Percentiles rank a stretch among this genome's conserved stretches.
These are phyloP conservation scores for Paecilomyces sp. DNA, from an alignment of 2,329 filamentous ascomycete species.

Conservation along the genomic window DNA sequence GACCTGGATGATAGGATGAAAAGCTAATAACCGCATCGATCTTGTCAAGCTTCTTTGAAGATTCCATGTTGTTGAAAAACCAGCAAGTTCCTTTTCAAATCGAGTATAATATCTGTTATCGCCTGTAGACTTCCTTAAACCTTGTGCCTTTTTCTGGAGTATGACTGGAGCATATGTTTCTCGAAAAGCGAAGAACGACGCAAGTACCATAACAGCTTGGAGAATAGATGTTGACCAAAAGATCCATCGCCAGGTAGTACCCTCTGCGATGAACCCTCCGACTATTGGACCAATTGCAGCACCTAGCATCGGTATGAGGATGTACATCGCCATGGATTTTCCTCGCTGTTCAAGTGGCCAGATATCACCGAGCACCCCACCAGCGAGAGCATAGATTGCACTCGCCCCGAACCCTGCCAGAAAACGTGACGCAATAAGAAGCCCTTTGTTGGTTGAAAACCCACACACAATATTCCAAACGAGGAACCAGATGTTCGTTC, in stretches of 20 bases:
- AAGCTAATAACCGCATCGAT: background rate
- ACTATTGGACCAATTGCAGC: slow-evolving; percentile 50
- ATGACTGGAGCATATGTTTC: background rate
- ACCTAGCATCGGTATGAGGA: slow-evolving; percentile 30
- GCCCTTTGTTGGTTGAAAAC: slow-evolving; percentile 37
- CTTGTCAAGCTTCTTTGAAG: background rate
- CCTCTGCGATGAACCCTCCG: slow-evolving; percentile 52
- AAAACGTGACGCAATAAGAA: slow-evolving; percentile 46
- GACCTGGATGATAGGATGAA: background rate
- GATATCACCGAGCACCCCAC: slow-evolving; percentile 42
- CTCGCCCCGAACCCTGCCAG: slow-evolving; percentile 46
- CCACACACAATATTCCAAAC: slow-evolving; percentile 46
- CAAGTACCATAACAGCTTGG: slow-evolving; percentile 6
- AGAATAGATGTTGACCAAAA: slow-evolving; percentile 7
- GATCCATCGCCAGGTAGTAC: slow-evolving; percentile 18
- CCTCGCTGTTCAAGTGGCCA: slow-evolving; percentile 53
- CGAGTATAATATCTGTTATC: background rate
- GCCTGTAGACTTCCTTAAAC: background rate
- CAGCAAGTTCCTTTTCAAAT: background rate
- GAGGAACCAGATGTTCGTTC: slow-evolving; percentile 42
- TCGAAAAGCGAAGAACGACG: background rate
- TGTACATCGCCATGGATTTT: slow-evolving; percentile 52
- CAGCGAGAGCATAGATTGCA: slow-evolving; percentile 31
- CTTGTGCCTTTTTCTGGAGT: background rate
- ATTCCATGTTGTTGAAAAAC: background rate